A percentile compares a stretch with the other conserved stretches of the same genome.
Evolutionary conservation across 805 yeast species (phyloP).

Genomic region (Metschnikowia proteae): DNA sequence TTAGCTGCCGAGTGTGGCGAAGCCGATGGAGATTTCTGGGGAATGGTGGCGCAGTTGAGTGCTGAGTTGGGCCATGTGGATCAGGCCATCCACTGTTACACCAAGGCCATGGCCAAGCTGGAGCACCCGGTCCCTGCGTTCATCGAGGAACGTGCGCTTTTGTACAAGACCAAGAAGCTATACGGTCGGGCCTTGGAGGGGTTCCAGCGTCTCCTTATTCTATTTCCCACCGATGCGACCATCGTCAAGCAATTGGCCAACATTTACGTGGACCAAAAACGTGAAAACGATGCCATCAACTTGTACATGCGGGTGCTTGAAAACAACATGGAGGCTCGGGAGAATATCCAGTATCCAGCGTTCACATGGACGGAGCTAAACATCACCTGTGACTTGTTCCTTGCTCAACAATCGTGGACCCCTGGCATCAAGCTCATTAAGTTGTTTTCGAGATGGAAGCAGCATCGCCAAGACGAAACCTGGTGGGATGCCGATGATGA

Average conservation of each 20-base stretch:
- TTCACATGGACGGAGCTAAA: constrained; percentile 91
- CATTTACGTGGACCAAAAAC: constrained; percentile 51
- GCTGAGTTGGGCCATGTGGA: constrained; percentile 61
- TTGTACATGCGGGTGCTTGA: constrained; percentile 63
- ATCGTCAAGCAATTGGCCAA: constrained; percentile 56
- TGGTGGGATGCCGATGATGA: constrained; percentile 64
- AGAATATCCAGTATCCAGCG: constrained; percentile 37
- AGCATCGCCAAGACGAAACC: constrained; percentile 55
- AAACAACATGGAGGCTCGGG: constrained; percentile 45
- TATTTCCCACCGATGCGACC: constrained; percentile 55
- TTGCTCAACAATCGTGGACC: constrained; percentile 60
- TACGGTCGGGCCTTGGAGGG: constrained; percentile 72
- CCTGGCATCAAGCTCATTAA: constrained; percentile 65
- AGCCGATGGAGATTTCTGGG: constrained; percentile 76
- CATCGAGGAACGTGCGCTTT: constrained; percentile 59
- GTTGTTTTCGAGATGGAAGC: constrained; percentile 79
- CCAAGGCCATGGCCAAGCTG: constrained; percentile 52
- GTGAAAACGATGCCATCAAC: constrained; percentile 71
- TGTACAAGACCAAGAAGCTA: constrained; percentile 64
- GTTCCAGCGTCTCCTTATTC: constrained; percentile 52
- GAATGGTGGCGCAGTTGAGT: constrained; percentile 66
- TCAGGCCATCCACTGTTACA: constrained; percentile 77
- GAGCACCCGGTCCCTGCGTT: constrained; percentile 29
- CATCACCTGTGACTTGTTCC: constrained; percentile 73
- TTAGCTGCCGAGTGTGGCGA: constrained; percentile 76